Conservation (phyloP, 202 grass and related monocot species). For the Dendrocalamus latiflorus region DNA sequence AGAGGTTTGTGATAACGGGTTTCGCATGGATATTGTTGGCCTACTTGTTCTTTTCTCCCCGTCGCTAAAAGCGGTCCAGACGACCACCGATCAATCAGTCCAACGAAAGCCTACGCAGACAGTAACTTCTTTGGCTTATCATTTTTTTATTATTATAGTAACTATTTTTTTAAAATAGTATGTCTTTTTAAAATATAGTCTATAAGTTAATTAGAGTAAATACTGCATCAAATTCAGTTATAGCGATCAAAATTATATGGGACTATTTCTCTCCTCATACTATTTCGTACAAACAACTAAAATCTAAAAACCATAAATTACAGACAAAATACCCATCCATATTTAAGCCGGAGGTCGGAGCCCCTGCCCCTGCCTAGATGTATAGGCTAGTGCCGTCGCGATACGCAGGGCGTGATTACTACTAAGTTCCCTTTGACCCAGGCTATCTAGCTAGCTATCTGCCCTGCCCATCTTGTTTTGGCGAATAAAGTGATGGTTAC, state of each 20-base stretch:
- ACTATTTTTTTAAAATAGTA: too few species aligned
- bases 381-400: background rate
- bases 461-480: background rate
- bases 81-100: background rate
- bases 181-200: too few species aligned
- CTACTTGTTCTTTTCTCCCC: conserved; percentile 28
- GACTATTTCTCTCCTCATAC: too few species aligned
- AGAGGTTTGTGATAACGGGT: background rate
- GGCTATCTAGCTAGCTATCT: background rate
- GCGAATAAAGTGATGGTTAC: conserved; percentile 34
- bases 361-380: background rate
- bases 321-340: rapidly evolving
- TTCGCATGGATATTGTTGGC: conserved; percentile 39
- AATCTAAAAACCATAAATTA: too few species aligned
- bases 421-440: conserved; percentile 26
- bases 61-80: conserved; percentile 4
- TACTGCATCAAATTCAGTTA: too few species aligned
- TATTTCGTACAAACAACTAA: rapidly evolving
- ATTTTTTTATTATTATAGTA: too few species aligned
- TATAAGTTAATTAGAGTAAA: too few species aligned
- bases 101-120: background rate
- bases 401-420: background rate
- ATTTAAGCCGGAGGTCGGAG: background rate
- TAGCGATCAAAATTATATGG: rapidly evolving
- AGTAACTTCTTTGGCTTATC: too few species aligned